Evolutionary conservation across 2,329 filamentous ascomycete species (phyloP), one percentile per base, ranked within the genome.

Genomic region (Aureobasidium mangrovei): DNA sequence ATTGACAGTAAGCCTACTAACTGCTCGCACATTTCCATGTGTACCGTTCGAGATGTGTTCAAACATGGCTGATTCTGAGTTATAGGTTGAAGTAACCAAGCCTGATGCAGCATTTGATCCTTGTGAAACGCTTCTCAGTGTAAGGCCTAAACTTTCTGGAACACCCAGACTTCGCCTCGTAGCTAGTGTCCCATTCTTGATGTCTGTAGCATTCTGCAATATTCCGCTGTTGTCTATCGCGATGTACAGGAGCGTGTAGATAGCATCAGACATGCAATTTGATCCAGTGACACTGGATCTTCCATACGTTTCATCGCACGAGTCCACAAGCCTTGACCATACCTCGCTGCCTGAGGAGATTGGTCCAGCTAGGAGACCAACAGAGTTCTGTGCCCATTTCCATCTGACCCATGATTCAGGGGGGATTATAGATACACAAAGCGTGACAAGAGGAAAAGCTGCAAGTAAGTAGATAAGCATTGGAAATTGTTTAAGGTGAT

Each of bases 31-130:
- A 31, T 5, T 49, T n/a, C 46, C 35, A 26, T 49, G 32, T 4
- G 46, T 49, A 49, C 26, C 35, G 9, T 49, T 49, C 12, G 46
- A 49, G 24, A 31, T 49, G 24, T 49, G 46, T 39, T 49, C 32
- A 49, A 39, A 49, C 26, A 49, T 27, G 10, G 46, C 39, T 12
- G 35, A 49, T 7, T 35, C 39, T 8, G 8, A 39, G 9, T 12
- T 49, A 12, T 49, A 49, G 35, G 18, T 49, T 24, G 35, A 49
- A 6, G 46, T 12, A 2, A 26, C 39, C 26, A 26, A 49, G 33
- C 46, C 46, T 35, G 6, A 26, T 35, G 39, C 29, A 4, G 46
- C 39, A 3, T 49, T 8, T 2, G 46, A 39, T 18, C 35, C 46
- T 39, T 49, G 4, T 9, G 35, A 49, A 31, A 7, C 39, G 46